Evolutionary conservation across 1,284 basidiomycete genomes (phyloP).

Genomic region (Trametes hirsuta): DNA sequence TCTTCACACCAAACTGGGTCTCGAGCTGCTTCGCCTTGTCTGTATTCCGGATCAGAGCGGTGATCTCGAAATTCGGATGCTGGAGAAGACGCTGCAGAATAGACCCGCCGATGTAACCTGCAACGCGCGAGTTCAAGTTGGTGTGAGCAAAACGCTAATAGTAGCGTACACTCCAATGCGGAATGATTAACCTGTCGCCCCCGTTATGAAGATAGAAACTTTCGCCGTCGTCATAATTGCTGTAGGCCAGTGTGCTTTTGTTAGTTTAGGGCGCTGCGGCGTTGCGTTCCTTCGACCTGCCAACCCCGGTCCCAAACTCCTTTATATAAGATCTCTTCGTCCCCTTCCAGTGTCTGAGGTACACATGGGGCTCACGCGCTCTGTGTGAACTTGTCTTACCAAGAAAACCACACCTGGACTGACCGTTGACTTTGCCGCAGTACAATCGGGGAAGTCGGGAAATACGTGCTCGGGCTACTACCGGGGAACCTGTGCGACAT

Average conservation of each 20-base stretch:
- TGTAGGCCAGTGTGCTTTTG: background rate
- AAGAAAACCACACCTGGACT: too few species aligned
- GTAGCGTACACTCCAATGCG: background rate
- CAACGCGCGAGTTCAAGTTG: too few species aligned
- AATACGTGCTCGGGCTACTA: too few species aligned
- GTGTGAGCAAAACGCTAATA: background rate
- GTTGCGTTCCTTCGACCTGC: background rate
- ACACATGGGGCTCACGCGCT: too few species aligned
- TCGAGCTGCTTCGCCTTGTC: slow-evolving; percentile 24
- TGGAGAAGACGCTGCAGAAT: slow-evolving; percentile 21
- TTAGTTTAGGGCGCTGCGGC: background rate
- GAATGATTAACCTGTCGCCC: slow-evolving; percentile 17
- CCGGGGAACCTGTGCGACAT: too few species aligned
- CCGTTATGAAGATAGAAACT: slow-evolving; percentile 20
- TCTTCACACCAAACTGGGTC: slow-evolving; percentile 28
- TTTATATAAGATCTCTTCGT: too few species aligned
- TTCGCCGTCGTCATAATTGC: background rate
- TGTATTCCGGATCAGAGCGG: slow-evolving; percentile 19
- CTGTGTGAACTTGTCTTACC: too few species aligned
- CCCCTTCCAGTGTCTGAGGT: too few species aligned
- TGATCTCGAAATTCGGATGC: slow-evolving; percentile 23
- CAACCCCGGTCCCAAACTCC: too few species aligned
- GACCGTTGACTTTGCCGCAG: too few species aligned
- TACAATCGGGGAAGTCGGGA: too few species aligned
- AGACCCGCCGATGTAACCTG: slow-evolving; percentile 28